Base-by-base conservation (phyloP, 1,284 basidiomycete genomes). In the Pisolithus thermaeus region DNA sequence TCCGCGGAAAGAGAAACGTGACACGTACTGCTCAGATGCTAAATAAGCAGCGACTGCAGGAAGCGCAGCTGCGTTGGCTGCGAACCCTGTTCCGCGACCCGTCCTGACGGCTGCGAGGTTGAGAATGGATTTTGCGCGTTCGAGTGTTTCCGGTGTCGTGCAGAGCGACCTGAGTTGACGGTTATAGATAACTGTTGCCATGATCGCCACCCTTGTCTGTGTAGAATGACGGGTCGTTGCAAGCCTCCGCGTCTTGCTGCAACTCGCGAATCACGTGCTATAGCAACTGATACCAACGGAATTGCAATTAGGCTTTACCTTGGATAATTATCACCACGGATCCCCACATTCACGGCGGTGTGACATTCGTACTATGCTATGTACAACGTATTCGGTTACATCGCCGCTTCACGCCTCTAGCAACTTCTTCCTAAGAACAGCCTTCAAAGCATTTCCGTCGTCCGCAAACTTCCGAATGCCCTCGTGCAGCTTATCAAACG, bases 381-480 rank as follows among this genome's bases (percentile, higher is more conserved):
- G n/a, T n/a, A 35, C 32, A 35, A 1, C 14, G 2, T 14, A 35
- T 6, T 11, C 32, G 2, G 32, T 5, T 12, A 14, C 12, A 14
- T 16, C 32, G 16, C 11, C 32, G 4, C 32, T 35, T 35, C 32
- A 35, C 32, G 38, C 12, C 38, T n/a, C 42, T 7, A n/a, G 16
- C 27, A 98, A 72, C 79, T 94, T 95, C 72, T 84, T 70, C 71
- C 78, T 83, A 65, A 98, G 79, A 58, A 95, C 73, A 46, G 77
- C 74, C 81, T 95, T 95, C 72, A 98, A 83, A n/a, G 90, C 83
- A 63, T 84, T 79, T 56, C 92, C 92, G 67, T 98, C 96, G 73
- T 91, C 92, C 56, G 92, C 93, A 70, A 98, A 98, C 74, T 92
- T 92, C 74, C 83, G 84, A 76, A 97, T 97, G 68, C 95, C 95